Percentiles rank a stretch among this genome's conserved stretches.
phyloP scores from a whole-genome alignment of 805 yeast species.

The Saccharomycopsis sp. region DNA sequence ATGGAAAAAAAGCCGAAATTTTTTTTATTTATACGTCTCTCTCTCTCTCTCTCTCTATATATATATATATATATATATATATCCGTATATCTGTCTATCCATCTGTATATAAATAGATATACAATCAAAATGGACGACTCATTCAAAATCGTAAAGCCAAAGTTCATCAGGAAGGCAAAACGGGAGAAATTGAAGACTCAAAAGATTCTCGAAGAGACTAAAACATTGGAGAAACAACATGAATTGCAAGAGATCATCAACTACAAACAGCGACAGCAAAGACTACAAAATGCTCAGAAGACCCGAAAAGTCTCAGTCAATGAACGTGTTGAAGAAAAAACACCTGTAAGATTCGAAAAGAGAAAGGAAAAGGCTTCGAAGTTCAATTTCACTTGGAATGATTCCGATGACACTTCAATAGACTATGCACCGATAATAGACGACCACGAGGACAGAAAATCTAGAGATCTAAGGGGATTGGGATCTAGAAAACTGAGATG shows the following conservation, averaged over 20 bases:
- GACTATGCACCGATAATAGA: slow-evolving; percentile 34
- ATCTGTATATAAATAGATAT: no score
- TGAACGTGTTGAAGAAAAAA: neutral
- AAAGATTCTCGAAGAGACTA: neutral
- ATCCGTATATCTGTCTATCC: neutral
- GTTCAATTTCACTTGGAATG: slow-evolving; percentile 67
- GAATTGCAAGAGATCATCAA: neutral
- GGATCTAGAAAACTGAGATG: slow-evolving; percentile 22
- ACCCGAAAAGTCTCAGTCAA: neutral
- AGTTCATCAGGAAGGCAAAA: slow-evolving; percentile 17
- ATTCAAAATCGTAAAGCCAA: slow-evolving; percentile 11
- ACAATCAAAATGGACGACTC: neutral
- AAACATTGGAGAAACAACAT: neutral
- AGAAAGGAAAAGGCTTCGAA: slow-evolving; percentile 26
- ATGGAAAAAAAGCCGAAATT: neutral
- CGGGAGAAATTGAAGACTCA: slow-evolving; percentile 11
- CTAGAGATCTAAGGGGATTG: slow-evolving; percentile 13
- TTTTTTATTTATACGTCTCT: neutral
- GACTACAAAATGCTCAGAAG: neutral
- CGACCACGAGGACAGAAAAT: slow-evolving; percentile 20
- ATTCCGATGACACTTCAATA: slow-evolving; percentile 56
- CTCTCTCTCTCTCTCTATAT: no score
- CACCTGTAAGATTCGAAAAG: slow-evolving; percentile 17
- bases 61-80: no score
- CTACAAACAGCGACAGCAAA: slow-evolving; percentile 3